Percentiles rank a stretch among this genome's conserved stretches.
These are phyloP conservation scores for Ceriops zippeliana DNA, from an alignment of 345 rosid genomes.

Conservation along the genomic window DNA sequence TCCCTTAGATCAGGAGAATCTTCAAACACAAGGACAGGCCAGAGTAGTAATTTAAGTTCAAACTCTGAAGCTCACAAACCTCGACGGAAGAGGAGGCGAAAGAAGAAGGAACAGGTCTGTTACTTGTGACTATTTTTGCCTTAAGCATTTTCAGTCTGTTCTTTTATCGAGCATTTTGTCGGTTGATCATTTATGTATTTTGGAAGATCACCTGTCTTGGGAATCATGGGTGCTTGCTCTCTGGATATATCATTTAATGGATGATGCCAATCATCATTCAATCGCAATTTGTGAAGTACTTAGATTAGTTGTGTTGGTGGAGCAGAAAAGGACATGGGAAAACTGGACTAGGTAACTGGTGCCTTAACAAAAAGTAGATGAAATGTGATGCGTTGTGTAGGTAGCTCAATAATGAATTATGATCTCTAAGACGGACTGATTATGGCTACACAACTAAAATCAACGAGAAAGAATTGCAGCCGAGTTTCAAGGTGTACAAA, in stretches of 20 bases:
- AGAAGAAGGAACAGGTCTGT: constrained; percentile 58
- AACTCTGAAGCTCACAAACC: constrained; percentile 93
- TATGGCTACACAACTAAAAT: no score
- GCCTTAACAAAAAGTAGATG: no score
- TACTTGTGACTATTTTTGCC: neutral
- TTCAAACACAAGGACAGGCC: constrained; percentile 61
- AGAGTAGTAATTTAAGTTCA: constrained; percentile 84
- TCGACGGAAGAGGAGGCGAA: constrained; percentile 88
- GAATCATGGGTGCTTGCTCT: neutral
- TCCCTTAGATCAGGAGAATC: constrained; percentile 44
- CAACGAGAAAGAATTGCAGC: no score
- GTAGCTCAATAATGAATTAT: no score
- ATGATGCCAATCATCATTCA: no score
- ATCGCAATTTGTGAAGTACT: no score
- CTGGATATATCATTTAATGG: neutral
- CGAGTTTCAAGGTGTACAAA: no score
- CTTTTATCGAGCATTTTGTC: neutral
- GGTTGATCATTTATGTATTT: neutral
- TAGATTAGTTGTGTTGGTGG: no score
- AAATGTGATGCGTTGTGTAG: no score
- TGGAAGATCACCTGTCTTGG: neutral
- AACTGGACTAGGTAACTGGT: no score
- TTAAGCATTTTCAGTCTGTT: neutral
- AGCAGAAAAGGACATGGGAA: no score
- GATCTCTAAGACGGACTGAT: no score